Base-by-base conservation (phyloP, 257 asterid species). In the Solanum dulcamara region DNA sequence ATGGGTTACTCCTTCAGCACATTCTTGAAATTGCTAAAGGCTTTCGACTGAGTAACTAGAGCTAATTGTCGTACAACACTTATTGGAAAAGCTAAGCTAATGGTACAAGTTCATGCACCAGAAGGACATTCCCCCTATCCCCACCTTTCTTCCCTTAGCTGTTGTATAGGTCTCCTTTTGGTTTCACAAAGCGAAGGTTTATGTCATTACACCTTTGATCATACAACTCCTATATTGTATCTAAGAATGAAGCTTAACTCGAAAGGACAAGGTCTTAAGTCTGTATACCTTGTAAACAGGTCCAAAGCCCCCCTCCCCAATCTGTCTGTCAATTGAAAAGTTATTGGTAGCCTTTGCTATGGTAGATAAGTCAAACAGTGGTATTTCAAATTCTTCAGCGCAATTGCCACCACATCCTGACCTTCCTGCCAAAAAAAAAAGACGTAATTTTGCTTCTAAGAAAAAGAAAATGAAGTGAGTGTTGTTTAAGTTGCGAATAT, bases 301-400 rank as follows among this genome's bases (percentile, higher is more conserved):
- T 88, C 94, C 93, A 81, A 87, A 92, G 37, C 94, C 92, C 57
- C 93, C 94, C 84, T 92, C 92, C 85, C 95, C 95, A 18, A 92
- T 87, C 90, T 91, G 88, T 30, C 87, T 88, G 38, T 85, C 83
- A 6, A 81, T 83, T 55, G 93, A 91, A 51, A 91, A 91, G 82
- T 82, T 86, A 83, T 82, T 71, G 10, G 93, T 90, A 77, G 93
- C 94, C 51, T 82, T 64, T 3, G 68, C 28, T 24, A 91, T 40
- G 10, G 87, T 84, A n/a, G 85, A 24, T 44, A 92, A 85, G 35
- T 86, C 92, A 81, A 91, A 83, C 57, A 80, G 30, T 15, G 94
- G 93, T 46, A 89, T 86, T 20, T 92, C 94, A 10, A 87, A 26
- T 57, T 88, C 91, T 79, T 87, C 88, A 35, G 70, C 33, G 0